phyloP scores from a whole-genome alignment of 1,284 basidiomycete species.

The Gomphus sp. region DNA sequence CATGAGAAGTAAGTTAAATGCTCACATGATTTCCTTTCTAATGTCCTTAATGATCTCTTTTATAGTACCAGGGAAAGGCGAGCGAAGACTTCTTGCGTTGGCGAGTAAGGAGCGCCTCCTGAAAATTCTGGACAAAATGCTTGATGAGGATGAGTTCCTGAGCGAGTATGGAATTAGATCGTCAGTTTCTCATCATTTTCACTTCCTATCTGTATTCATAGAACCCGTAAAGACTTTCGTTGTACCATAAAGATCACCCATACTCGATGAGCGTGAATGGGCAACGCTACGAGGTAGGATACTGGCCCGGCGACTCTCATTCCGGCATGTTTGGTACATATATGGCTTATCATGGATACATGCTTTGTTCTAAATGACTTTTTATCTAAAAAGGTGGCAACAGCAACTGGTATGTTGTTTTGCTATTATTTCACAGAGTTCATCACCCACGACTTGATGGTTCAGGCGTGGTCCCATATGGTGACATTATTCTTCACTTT shows the following conservation, averaged over 20 bases:
- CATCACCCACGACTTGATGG: not conserved
- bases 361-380: not conserved
- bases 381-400: conserved; percentile 3
- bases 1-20: conserved; percentile 60
- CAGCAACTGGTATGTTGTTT: conserved; percentile 9
- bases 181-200: conserved; percentile 35
- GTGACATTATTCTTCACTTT: conserved; percentile 30
- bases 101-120: conserved; percentile 87
- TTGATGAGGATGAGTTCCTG: conserved; percentile 94
- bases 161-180: conserved; percentile 93
- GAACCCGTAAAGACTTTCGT: conserved; percentile 54
- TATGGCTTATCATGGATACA: conserved; percentile 22
- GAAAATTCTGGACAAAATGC: conserved; percentile 89
- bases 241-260: conserved; percentile 84
- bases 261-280: conserved; percentile 95
- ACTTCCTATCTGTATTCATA: not conserved
- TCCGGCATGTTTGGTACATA: conserved; percentile 99
- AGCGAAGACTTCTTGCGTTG: conserved; percentile 83
- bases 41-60: conserved; percentile 1
- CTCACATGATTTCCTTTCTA: not conserved
- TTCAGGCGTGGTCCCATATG: conserved; percentile 60
- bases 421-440: not conserved
- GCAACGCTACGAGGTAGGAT: conserved; percentile 84
- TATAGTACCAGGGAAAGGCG: conserved; percentile 69
- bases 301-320: conserved; percentile 96